phyloP scores from a whole-genome alignment of 176 grass and related monocot genomes.

The Oryza glaberrima region DNA sequence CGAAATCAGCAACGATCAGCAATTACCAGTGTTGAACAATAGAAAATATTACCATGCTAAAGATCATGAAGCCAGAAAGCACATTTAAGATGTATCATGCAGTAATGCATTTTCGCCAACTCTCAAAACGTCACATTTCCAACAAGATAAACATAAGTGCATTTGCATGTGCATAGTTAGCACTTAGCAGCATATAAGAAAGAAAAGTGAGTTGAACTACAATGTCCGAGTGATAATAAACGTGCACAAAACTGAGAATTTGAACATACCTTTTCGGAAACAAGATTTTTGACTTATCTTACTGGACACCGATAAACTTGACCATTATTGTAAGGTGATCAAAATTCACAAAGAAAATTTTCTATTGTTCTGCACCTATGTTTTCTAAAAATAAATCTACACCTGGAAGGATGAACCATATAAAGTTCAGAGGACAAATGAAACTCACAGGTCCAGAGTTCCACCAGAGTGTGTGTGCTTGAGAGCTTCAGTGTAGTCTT shows the following conservation, averaged over 20 bases:
- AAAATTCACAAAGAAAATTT: not conserved
- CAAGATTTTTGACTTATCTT: not conserved
- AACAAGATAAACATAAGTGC: slow-evolving; percentile 25
- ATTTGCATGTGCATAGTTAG: not conserved
- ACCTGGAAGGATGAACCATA: slow-evolving; percentile 13
- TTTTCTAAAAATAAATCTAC: slow-evolving; percentile 2
- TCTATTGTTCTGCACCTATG: not conserved
- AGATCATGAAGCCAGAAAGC: not conserved
- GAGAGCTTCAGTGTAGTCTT: slow-evolving; percentile 73
- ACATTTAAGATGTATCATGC: not conserved
- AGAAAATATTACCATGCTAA: not conserved
- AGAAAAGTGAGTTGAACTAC: not conserved
- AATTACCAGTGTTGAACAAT: not conserved
- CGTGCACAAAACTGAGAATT: not conserved
- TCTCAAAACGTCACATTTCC: not conserved
- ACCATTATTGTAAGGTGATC: not conserved
- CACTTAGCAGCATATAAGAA: not conserved
- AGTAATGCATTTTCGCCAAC: not conserved
- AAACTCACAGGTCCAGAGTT: slow-evolving; percentile 68
- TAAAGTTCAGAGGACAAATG: not conserved
- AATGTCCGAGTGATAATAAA: not conserved
- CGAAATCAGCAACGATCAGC: not conserved
- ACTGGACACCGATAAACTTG: not conserved
- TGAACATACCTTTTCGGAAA: not conserved
- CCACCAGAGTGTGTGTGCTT: slow-evolving; percentile 78